Base-by-base conservation (phyloP, 1,284 basidiomycete species). In the Lignosus rhinocerotis region DNA sequence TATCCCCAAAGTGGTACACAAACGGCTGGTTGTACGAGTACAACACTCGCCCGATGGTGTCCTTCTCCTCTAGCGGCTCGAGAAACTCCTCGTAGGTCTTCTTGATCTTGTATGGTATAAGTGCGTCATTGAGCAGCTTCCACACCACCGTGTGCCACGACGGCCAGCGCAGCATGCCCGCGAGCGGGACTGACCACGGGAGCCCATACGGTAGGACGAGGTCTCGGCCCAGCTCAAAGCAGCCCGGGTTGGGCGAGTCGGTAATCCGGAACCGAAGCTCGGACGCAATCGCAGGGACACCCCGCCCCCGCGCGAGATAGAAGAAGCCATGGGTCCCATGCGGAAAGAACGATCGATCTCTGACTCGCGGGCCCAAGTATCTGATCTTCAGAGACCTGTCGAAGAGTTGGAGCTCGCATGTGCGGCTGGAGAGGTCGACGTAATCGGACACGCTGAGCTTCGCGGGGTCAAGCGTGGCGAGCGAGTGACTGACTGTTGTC, bases 311-410 rank as follows among this genome's bases (percentile, higher is more conserved):
- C 44, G 44, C 38, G 46, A 47, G 56, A 51, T 60, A 60, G 51
- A 60, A 56, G 52, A 60, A 60, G 33, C 59, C 55, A 31, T 32
- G 47, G 7, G 55, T 60, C 39, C 51, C 39, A 12, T 49, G 39
- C n/a, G 59, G 56, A 8, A 73, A 60, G 33, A 43, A 39, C 10
- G 7, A n/a, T 5, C n/a, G 39, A 11, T 51, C 41, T 32, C 42
- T 12, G 21, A 42, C 12, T 31, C 50, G 50, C 10, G 39, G 25
- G 30, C 50, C 36, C 25, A 31, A 8, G 34, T n/a, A 16, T n/a
- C 12, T n/a, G 30, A 42, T 3, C 0, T 12, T 14, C 7, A 42
- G 19, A 21, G 25, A n/a, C n/a, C 31, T 25, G 30, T 9, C 39
- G 50, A 32, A 14, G 25, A 21, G 30, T 34, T 7, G 2, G 30